Conservation (phyloP, 768 basidiomycete genomes). For the Lentinula raphanica region DNA sequence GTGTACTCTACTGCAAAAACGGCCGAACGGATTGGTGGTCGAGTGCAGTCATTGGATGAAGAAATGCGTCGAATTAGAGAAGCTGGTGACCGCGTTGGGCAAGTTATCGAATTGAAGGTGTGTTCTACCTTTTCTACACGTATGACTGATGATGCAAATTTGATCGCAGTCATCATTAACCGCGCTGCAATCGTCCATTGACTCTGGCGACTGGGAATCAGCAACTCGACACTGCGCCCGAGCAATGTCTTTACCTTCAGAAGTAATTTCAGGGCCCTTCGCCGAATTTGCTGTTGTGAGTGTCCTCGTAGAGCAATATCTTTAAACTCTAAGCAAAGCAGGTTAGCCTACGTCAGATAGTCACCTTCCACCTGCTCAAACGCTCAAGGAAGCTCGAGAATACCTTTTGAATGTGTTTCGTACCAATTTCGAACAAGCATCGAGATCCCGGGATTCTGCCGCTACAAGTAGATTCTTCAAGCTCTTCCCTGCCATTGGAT, state of each 20-base stretch:
- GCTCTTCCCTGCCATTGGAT: conserved; percentile 92
- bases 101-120: conserved; percentile 80
- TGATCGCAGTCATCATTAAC: conserved; percentile 31
- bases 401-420: conserved; percentile 73
- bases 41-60: conserved; percentile 83
- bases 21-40: conserved; percentile 86
- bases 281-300: conserved; percentile 83
- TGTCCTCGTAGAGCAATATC: conserved; percentile 13
- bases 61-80: conserved; percentile 89
- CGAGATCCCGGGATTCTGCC: conserved; percentile 73
- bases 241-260: conserved; percentile 78
- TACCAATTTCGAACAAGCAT: conserved; percentile 78
- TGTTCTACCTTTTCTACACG: neutral
- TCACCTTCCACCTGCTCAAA: conserved; percentile 81
- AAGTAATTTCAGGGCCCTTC: conserved; percentile 78
- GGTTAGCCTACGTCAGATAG: conserved; percentile 84
- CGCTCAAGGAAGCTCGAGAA: conserved; percentile 70
- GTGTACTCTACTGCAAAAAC: conserved; percentile 74
- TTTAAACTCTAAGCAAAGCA: conserved; percentile 8
- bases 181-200: conserved; percentile 67
- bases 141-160: conserved; percentile 5
- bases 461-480: conserved; percentile 94
- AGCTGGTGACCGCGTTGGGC: conserved; percentile 85
- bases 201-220: conserved; percentile 89
- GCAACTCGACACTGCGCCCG: conserved; percentile 87